A percentile compares a stretch with the other conserved stretches of the same genome.
phyloP scores from a whole-genome alignment of 768 basidiomycete species.

The Candolleomyces eurysporus region DNA sequence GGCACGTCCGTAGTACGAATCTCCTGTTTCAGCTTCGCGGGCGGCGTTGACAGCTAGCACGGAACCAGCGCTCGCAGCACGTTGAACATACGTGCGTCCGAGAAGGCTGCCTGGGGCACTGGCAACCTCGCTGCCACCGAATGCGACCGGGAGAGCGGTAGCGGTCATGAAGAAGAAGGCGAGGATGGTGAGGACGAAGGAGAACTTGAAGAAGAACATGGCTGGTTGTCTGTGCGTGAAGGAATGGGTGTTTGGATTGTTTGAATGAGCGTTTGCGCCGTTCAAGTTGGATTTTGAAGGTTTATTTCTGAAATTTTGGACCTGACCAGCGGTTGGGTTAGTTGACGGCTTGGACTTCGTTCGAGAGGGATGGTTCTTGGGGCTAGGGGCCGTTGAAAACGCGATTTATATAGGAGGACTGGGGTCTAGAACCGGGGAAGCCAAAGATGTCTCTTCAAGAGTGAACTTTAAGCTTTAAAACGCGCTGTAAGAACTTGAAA shows the following conservation, averaged over 20 bases:
- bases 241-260: not conserved
- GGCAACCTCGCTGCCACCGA: not conserved
- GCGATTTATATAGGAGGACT: not conserved
- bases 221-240: not conserved
- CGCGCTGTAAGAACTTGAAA: not conserved
- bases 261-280: not conserved
- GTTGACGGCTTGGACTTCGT: not conserved
- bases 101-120: not conserved
- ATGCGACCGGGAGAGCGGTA: not conserved
- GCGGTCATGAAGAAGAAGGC: slow-evolving; percentile 2
- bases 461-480: not conserved
- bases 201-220: slow-evolving; percentile 5
- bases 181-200: slow-evolving; percentile 3
- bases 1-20: not conserved
- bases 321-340: not conserved
- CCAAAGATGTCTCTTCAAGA: slow-evolving; percentile 1
- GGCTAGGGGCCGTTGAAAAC: not conserved
- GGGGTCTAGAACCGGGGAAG: not conserved
- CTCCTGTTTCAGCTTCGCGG: not conserved
- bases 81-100: not conserved
- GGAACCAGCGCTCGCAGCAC: not conserved
- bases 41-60: not conserved
- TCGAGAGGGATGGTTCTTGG: not conserved
- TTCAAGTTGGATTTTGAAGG: not conserved
- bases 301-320: not conserved